Evolutionary conservation across 371 early-diverging fungal species (phyloP).

Genomic region (Mortierella sp.): DNA sequence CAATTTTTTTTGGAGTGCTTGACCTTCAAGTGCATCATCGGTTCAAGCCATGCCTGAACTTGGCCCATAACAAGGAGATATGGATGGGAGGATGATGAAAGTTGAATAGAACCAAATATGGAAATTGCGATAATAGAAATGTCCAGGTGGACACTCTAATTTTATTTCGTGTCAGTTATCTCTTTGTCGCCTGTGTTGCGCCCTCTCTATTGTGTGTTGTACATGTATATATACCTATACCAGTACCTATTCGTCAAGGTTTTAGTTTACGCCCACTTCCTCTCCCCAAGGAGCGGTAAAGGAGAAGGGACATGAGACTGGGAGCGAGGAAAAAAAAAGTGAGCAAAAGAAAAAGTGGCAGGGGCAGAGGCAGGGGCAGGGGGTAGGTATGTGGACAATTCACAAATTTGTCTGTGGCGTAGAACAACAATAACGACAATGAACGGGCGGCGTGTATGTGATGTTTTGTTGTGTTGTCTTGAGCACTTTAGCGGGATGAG

Average conservation of each 20-base stretch:
- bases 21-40: neutral
- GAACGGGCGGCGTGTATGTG: neutral
- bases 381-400: neutral
- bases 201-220: no score
- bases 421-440: neutral
- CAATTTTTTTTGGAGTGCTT: no score
- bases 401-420: neutral
- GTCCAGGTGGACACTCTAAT: slow-evolving; percentile 6
- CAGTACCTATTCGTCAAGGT: neutral
- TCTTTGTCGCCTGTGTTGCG: no score
- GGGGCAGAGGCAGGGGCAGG: neutral
- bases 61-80: no score
- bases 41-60: neutral
- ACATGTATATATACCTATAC: no score
- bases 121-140: neutral
- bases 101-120: neutral
- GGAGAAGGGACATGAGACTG: neutral
- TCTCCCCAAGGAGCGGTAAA: neutral
- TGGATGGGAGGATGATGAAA: neutral
- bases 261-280: neutral
- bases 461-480: neutral
- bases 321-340: neutral
- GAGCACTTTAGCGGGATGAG: neutral
- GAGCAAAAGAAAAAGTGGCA: neutral
- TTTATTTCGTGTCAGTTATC: no score